Conservation (phyloP, 176 grass and related monocot species). For the Urochloa ruziziensis region DNA sequence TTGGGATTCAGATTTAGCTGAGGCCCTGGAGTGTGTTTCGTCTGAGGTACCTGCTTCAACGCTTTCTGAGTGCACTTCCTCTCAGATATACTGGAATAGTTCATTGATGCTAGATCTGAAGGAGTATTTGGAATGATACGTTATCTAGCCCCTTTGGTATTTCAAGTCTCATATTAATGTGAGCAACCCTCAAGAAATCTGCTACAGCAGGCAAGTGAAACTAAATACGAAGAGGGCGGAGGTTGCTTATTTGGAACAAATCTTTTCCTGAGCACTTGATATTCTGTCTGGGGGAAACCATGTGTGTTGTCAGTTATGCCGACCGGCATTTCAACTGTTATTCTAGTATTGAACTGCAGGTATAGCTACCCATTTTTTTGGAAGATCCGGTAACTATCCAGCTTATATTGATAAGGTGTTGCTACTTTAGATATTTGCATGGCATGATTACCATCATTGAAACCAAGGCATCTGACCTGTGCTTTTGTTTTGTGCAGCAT, state of each 20-base stretch:
- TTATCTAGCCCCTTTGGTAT: neutral
- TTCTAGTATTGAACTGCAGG: constrained; percentile 7
- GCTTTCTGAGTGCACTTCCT: constrained; percentile 25
- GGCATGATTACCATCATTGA: neutral
- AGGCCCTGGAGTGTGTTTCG: constrained; percentile 59
- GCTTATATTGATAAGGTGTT: neutral
- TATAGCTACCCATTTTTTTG: neutral
- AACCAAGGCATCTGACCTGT: neutral
- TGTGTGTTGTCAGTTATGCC: neutral
- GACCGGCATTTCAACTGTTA: neutral
- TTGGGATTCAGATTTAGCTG: constrained; percentile 71
- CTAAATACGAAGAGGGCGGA: neutral
- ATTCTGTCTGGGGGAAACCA: neutral
- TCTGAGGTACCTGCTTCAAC: constrained; percentile 30
- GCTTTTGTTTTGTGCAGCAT: neutral
- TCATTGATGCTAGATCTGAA: constrained; percentile 58
- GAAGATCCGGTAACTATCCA: no score
- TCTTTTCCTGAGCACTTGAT: neutral
- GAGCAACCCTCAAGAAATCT: neutral
- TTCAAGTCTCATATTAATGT: constrained; percentile 9
- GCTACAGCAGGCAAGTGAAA: neutral
- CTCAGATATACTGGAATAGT: constrained; percentile 63
- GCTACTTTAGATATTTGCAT: neutral
- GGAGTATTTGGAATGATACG: constrained; percentile 52
- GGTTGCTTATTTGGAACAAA: neutral